phyloP scores from a whole-genome alignment of 345 rosid species.

The Ceriops tagal region DNA sequence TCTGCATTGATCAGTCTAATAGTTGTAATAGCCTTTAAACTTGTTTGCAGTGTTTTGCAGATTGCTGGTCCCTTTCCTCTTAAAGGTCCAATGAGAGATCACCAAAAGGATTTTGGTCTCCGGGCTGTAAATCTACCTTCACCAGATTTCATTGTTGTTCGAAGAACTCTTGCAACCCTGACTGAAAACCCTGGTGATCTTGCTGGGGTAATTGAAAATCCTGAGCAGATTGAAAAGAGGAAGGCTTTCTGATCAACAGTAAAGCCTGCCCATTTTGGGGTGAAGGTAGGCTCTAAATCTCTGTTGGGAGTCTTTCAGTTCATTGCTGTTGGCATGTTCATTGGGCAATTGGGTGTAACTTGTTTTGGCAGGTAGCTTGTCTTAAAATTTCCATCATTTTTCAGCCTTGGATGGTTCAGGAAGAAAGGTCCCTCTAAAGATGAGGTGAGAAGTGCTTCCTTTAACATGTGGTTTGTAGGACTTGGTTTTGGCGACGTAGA shows the following conservation, averaged over 20 bases:
- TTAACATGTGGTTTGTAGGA: conserved; percentile 88
- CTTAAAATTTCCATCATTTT: conserved; percentile 70
- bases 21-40: background rate
- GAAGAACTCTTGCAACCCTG: conserved; percentile 63
- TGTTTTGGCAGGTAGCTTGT: conserved; percentile 79
- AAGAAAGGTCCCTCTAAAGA: conserved; percentile 81
- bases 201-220: conserved; percentile 61
- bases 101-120: conserved; percentile 67
- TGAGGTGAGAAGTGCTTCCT: conserved; percentile 70
- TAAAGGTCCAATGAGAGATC: conserved; percentile 56
- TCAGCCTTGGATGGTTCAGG: conserved; percentile 77
- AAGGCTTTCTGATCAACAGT: conserved; percentile 64
- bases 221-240: conserved; percentile 50
- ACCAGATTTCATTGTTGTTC: conserved; percentile 73
- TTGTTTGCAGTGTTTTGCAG: conserved; percentile 35
- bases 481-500: conserved; percentile 58
- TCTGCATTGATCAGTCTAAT: background rate
- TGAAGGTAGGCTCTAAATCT: conserved; percentile 63
- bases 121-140: conserved; percentile 83
- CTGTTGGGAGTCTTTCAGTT: conserved; percentile 48
- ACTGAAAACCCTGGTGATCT: conserved; percentile 70
- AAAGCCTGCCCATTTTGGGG: conserved; percentile 77
- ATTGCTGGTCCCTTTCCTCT: conserved; percentile 69
- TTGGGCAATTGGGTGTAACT: conserved; percentile 49
- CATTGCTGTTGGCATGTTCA: conserved; percentile 50